These are phyloP conservation scores for Debaryomyces udenii DNA, from an alignment of 1,139 yeast genomes.

Conservation along the genomic window DNA sequence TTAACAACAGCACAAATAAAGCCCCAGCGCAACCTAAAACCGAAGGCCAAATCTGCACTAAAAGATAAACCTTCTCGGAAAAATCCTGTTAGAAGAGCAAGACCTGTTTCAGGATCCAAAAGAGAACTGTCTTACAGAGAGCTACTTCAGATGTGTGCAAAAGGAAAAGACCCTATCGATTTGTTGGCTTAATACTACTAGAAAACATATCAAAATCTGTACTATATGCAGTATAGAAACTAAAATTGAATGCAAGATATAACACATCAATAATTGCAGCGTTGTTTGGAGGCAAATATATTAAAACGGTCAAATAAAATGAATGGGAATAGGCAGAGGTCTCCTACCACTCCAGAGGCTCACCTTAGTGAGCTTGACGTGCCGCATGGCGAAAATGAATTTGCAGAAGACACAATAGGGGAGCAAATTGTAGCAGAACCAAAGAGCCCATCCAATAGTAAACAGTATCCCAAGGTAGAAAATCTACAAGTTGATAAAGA, in stretches of 20 bases:
- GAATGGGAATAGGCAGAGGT: background rate
- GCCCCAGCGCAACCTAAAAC: too few relatives aligned
- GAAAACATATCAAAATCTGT: background rate
- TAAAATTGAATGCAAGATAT: background rate
- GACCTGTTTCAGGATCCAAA: background rate
- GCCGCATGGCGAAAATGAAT: background rate
- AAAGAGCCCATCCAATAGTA: background rate
- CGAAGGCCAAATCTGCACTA: too few relatives aligned
- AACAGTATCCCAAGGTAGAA: background rate
- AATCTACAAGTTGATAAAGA: slow-evolving; percentile 14
- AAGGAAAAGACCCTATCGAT: slow-evolving; percentile 23
- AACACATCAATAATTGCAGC: background rate
- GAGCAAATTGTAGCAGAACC: slow-evolving; percentile 2
- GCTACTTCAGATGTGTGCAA: slow-evolving; percentile 13
- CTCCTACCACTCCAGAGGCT: slow-evolving; percentile 4
- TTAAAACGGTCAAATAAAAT: background rate
- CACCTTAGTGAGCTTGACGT: slow-evolving; percentile 1
- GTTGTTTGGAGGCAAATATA: background rate
- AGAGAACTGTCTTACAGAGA: slow-evolving; percentile 9
- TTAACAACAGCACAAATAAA: too few relatives aligned
- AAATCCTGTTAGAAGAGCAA: background rate
- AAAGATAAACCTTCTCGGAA: background rate
- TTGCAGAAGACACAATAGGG: background rate
- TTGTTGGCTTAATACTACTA: slow-evolving; percentile 13
- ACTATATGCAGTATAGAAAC: background rate